phyloP scores from a whole-genome alignment of 805 yeast genomes.

The Pichia exigua region DNA sequence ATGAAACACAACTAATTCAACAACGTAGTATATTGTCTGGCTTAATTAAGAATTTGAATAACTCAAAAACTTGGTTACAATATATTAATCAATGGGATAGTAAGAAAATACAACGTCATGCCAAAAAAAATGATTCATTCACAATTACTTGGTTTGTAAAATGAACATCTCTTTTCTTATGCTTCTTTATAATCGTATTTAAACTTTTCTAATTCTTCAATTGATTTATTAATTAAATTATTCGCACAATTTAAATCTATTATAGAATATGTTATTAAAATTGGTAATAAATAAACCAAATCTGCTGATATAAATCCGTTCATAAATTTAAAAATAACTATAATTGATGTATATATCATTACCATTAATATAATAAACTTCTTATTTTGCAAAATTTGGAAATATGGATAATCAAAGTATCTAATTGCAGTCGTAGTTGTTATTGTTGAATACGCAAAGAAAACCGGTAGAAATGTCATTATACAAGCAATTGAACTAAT shows the following conservation, averaged over 20 bases:
- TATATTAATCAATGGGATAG: conserved; percentile 2
- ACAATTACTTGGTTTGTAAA: conserved; percentile 14
- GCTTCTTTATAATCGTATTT: conserved; percentile 28
- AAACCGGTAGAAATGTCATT: conserved; percentile 9
- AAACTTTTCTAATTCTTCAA: conserved; percentile 17
- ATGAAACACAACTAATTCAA: conserved; percentile 12
- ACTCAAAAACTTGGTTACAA: conserved; percentile 6
- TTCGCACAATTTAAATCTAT: conserved; percentile 15
- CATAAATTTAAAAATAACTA: conserved; percentile 7
- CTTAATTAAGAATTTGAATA: conserved; percentile 16
- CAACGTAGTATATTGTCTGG: conserved; percentile 21
- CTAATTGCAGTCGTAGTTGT: not conserved
- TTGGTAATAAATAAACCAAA: conserved; percentile 22
- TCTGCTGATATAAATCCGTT: conserved; percentile 12
- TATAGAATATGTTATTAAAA: conserved; percentile 16
- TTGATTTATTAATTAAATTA: conserved; percentile 13
- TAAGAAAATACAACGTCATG: conserved; percentile 7
- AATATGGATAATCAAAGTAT: not conserved
- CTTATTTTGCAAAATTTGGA: not conserved
- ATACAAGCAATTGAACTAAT: conserved; percentile 22
- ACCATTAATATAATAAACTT: conserved; percentile 1
- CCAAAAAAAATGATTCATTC: conserved; percentile 2
- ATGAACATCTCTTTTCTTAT: conserved; percentile 10
- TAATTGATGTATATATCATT: conserved; percentile 7
- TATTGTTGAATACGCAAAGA: not conserved